phyloP scores from a whole-genome alignment of 2,329 filamentous ascomycete species.

The Colletotrichum sp. region DNA sequence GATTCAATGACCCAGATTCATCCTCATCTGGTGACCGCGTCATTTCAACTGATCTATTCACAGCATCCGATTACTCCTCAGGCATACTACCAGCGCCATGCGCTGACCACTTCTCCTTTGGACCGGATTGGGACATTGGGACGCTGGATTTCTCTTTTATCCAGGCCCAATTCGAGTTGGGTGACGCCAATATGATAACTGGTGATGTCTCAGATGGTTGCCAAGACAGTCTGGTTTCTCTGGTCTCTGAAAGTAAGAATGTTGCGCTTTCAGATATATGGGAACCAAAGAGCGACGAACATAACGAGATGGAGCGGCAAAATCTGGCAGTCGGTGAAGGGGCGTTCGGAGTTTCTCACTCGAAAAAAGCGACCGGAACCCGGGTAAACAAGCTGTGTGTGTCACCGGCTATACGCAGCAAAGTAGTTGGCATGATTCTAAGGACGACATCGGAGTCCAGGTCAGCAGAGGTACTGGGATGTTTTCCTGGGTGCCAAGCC shows the following conservation, averaged over 20 bases:
- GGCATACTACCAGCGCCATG: neutral
- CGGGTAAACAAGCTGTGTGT: neutral
- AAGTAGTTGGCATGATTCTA: neutral
- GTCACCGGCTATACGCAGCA: neutral
- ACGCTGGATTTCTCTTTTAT: neutral
- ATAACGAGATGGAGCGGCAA: neutral
- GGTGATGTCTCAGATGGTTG: neutral
- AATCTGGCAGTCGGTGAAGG: neutral
- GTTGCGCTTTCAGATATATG: neutral
- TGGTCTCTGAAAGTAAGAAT: neutral
- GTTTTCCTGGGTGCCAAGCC: neutral
- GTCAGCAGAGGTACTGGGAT: neutral
- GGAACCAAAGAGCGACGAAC: neutral
- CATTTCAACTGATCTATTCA: neutral
- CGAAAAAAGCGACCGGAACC: neutral
- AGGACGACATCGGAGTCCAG: neutral
- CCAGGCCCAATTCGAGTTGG: neutral
- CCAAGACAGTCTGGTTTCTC: constrained; percentile 23
- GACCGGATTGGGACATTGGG: neutral
- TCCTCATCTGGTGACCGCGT: neutral
- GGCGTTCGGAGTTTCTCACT: neutral
- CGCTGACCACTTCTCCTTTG: neutral
- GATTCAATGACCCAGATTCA: neutral
- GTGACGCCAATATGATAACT: neutral
- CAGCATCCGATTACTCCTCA: neutral